Evolutionary conservation across 352 stramenopile species (phyloP).

Genomic region (Phytopythium montanum): DNA sequence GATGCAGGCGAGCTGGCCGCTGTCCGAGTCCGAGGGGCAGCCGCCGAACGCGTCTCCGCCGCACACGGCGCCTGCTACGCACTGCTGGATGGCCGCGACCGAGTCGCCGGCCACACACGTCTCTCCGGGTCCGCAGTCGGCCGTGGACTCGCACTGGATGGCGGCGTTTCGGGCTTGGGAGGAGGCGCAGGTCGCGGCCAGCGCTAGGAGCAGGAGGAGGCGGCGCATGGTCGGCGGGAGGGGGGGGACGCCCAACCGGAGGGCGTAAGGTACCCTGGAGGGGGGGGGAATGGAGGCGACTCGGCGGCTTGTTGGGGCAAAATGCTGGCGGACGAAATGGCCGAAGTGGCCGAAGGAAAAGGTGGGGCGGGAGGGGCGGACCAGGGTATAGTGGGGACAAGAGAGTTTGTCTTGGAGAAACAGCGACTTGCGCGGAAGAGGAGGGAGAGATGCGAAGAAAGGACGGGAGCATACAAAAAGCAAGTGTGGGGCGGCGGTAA

Average conservation of each 20-base stretch:
- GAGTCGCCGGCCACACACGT: constrained; percentile 78
- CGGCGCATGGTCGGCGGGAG: background rate
- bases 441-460: background rate
- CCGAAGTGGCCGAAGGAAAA: background rate
- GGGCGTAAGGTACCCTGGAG: no score
- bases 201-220: constrained; percentile 9
- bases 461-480: background rate
- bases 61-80: constrained; percentile 56
- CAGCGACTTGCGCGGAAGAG: background rate
- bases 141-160: constrained; percentile 53
- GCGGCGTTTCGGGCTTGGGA: constrained; percentile 23
- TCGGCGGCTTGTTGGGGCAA: background rate
- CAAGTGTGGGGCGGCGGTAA: background rate
- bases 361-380: background rate
- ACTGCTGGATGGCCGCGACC: constrained; percentile 51
- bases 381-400: background rate
- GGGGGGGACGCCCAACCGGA: background rate
- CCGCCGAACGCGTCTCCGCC: constrained; percentile 40
- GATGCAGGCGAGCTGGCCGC: constrained; percentile 71
- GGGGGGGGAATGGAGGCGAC: background rate
- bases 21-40: constrained; percentile 54
- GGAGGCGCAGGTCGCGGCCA: constrained; percentile 2
- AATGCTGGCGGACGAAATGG: no score
- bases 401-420: background rate
- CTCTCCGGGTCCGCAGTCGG: constrained; percentile 56